Evolutionary conservation across 2,329 filamentous ascomycete genomes (phyloP).

Genomic region (Gyromitra esculenta): DNA sequence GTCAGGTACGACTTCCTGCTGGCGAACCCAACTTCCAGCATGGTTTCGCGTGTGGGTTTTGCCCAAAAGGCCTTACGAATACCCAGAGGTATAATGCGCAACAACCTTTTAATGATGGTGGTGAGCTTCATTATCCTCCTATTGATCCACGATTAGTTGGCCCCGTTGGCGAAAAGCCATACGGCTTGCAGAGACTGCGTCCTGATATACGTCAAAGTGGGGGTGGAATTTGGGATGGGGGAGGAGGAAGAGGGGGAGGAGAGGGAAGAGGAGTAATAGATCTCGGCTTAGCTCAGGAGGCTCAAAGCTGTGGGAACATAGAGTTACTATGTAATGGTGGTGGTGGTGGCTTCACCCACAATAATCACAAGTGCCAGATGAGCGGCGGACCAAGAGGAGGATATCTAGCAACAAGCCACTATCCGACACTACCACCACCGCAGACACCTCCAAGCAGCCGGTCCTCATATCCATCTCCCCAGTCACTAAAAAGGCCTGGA

Average conservation of each 20-base stretch:
- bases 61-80: neutral
- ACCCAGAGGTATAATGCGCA: neutral
- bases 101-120: neutral
- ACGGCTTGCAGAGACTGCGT: neutral
- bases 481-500: neutral
- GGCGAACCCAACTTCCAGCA: conserved; percentile 13
- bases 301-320: neutral
- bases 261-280: neutral
- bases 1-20: conserved; percentile 11
- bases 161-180: neutral
- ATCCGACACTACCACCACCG: neutral
- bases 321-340: neutral
- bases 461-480: neutral
- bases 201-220: neutral
- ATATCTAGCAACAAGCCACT: neutral
- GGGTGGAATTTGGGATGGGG: neutral
- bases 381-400: conserved; percentile 10
- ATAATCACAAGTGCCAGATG: neutral
- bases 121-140: neutral
- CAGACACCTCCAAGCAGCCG: neutral
- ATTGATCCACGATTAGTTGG: conserved; percentile 12
- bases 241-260: neutral
- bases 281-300: neutral
- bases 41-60: conserved; percentile 5
- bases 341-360: neutral